phyloP scores from a whole-genome alignment of 225 moss, liverwort and hornwort species.

The Antitrichia curtipendula region DNA sequence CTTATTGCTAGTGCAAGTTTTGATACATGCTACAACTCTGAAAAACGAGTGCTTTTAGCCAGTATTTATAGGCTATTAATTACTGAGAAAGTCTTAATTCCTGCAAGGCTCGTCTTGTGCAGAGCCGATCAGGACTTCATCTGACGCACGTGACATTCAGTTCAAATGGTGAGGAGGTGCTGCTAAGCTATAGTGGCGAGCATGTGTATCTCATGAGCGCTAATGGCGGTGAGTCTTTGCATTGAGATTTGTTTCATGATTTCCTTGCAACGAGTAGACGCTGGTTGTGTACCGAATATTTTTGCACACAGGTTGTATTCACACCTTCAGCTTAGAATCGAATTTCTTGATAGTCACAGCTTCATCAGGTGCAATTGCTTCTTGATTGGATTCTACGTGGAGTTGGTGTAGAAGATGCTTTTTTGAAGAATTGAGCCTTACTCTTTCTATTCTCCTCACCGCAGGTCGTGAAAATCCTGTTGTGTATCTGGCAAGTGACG shows the following conservation, averaged over 20 bases:
- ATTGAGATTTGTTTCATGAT: background rate
- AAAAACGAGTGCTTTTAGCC: background rate
- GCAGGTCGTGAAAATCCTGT: conserved; percentile 59
- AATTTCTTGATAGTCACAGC: background rate
- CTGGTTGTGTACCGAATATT: background rate
- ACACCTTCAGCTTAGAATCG: background rate
- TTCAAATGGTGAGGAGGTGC: conserved; percentile 86
- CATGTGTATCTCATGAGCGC: conserved; percentile 95
- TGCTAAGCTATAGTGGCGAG: conserved; percentile 96
- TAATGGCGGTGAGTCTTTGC: conserved; percentile 37
- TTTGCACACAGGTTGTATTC: background rate
- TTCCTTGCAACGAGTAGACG: background rate
- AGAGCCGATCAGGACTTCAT: conserved; percentile 90
- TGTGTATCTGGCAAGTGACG: conserved; percentile 67
- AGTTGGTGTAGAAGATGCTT: background rate
- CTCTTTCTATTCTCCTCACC: background rate
- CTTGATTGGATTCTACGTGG: background rate
- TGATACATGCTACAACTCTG: background rate
- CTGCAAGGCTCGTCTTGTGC: conserved; percentile 2
- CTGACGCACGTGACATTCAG: conserved; percentile 97
- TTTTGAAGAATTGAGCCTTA: background rate
- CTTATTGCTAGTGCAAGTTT: background rate
- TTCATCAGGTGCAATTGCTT: background rate
- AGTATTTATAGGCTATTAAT: background rate
- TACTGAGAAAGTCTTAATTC: background rate